Conservation (phyloP, 176 grass and related monocot genomes). For the Musa itinerans region DNA sequence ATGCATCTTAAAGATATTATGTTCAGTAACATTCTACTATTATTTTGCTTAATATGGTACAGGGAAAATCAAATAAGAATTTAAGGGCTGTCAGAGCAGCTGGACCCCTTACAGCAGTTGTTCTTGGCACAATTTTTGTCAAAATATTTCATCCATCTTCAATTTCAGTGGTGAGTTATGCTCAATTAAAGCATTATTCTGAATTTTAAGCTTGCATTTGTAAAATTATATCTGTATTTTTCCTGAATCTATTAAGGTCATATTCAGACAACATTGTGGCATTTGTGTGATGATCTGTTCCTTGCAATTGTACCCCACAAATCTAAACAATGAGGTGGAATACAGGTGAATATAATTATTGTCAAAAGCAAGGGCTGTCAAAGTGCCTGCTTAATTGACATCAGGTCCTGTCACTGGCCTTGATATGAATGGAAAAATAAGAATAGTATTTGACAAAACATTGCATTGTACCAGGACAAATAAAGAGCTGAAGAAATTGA, state of each 20-base stretch:
- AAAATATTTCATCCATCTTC: constrained; percentile 82
- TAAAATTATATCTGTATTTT: not conserved
- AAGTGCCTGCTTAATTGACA: not conserved
- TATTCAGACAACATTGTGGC: not conserved
- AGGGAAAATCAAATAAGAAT: constrained; percentile 87
- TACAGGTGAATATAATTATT: too few relatives aligned
- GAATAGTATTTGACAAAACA: not conserved
- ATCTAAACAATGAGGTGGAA: too few relatives aligned
- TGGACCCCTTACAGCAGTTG: constrained; percentile 82
- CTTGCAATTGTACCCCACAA: not conserved
- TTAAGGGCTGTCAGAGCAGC: constrained; percentile 59
- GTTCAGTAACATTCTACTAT: constrained; percentile 6
- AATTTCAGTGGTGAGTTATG: constrained; percentile 79
- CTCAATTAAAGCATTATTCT: constrained; percentile 15
- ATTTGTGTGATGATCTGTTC: not conserved
- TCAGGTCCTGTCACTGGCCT: not conserved
- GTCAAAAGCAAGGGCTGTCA: not conserved
- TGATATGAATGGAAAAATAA: not conserved
- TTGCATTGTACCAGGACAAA: not conserved
- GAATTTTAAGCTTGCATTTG: not conserved
- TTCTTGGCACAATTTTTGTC: constrained; percentile 73
- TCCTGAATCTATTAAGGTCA: not conserved
- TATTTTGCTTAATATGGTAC: constrained; percentile 24
- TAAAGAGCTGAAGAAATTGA: too few relatives aligned
- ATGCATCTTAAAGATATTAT: not conserved